Evolutionary conservation across 2,329 filamentous ascomycete species (phyloP).

Genomic region (Colletotrichum viniferum): DNA sequence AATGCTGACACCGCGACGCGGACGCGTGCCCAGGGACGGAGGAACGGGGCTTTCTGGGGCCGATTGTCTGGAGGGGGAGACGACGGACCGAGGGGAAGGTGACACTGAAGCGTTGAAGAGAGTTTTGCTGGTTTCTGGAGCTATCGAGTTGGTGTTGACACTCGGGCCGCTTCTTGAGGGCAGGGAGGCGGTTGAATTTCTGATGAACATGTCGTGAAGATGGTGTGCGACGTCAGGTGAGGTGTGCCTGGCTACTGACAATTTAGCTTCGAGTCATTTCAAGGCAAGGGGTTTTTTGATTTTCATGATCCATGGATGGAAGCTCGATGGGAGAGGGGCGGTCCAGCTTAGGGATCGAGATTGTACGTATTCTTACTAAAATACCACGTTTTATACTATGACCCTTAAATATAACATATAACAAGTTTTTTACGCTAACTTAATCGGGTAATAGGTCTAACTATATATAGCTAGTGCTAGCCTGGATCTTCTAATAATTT

Average conservation of each 20-base stretch:
- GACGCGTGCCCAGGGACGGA: background rate
- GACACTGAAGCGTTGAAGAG: background rate
- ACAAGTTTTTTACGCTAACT: no score
- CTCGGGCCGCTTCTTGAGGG: background rate
- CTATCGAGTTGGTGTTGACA: background rate
- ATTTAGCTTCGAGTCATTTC: background rate
- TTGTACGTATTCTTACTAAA: no score
- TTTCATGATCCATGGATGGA: background rate
- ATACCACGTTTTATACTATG: no score
- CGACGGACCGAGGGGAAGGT: background rate
- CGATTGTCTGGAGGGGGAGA: background rate
- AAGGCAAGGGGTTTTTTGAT: background rate
- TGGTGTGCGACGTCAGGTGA: background rate
- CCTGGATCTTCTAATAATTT: no score
- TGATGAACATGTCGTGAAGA: background rate
- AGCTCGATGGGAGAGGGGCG: background rate
- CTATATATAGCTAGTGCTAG: no score
- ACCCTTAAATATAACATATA: no score
- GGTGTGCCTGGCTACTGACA: background rate
- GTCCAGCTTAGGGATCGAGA: no score
- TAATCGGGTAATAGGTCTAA: no score
- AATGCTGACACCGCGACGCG: background rate
- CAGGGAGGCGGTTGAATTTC: background rate
- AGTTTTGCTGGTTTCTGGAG: background rate
- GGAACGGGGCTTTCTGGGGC: background rate